Base-by-base conservation (phyloP, 345 rosid species). In the Eucalyptus albens region DNA sequence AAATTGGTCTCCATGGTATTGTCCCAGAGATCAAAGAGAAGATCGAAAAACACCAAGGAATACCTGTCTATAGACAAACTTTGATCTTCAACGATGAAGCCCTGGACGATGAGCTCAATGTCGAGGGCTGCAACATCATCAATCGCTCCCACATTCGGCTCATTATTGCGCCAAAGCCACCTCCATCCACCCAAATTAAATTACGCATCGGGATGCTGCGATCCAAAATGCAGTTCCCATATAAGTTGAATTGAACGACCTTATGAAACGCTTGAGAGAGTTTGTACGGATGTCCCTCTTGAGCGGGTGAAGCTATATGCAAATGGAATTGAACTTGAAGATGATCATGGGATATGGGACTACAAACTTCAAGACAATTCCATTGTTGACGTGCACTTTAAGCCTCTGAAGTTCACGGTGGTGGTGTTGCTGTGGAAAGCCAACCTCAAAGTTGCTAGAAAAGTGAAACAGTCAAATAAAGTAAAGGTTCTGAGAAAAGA, bases 1-100 rank as follows among this genome's bases (percentile, higher is more conserved):
- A 92, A 89, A 56, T 93, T 45, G 93, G 92, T 59, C 90, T 72
- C 90, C 90, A 87, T 42, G 93, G 92, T 44, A 90, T 92, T 6
- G 90, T 92, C 60, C 87, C 65, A 8, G 93, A 92, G 77, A 92
- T 92, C 90, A 93, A 93, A 88, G 88, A 53, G 65, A 92, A 91
- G 90, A 83, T 93, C 10, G 83, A 90, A n/a, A 87, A 60, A 29
- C 77, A 69, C 90, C 89, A 80, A 37, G 90, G 89, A 27, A 92
- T 93, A 11, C 91, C 92, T n/a, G 37, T 87, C 29, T 16, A 44
- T 51, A 85, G 45, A 13, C 93, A 92, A 89, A 92, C 92, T 86
- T 90, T 93, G 85, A 44, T 91, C 8, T 90, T 93, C 92, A 86
- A 92, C 42, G 92, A 91, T 31, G 83, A 90, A 27, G 72, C 90